phyloP scores from a whole-genome alignment of 2,329 filamentous ascomycete species.

The Stemphylium beticola region DNA sequence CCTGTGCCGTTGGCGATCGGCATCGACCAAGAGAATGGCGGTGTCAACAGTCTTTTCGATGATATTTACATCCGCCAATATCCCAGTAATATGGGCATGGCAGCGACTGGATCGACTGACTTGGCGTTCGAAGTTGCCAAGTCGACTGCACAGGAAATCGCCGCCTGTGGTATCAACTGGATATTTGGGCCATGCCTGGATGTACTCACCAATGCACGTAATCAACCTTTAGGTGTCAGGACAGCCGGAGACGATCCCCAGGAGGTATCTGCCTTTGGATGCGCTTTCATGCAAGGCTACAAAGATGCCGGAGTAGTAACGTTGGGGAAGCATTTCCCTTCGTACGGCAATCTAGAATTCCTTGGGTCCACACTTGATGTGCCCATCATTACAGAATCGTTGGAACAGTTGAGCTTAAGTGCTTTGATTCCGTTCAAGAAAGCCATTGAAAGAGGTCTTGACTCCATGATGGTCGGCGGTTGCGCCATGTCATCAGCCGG shows the following conservation, averaged over 20 bases:
- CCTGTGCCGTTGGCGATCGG: slow-evolving; percentile 88
- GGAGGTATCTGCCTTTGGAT: slow-evolving; percentile 90
- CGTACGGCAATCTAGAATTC: slow-evolving; percentile 94
- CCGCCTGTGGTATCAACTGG: slow-evolving; percentile 92
- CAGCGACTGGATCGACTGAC: slow-evolving; percentile 85
- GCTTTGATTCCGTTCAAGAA: slow-evolving; percentile 91
- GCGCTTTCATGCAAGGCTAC: slow-evolving; percentile 89
- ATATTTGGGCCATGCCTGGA: slow-evolving; percentile 94
- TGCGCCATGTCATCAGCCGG: slow-evolving; percentile 90
- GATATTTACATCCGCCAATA: slow-evolving; percentile 96
- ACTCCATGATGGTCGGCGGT: slow-evolving; percentile 95
- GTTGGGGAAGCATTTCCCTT: slow-evolving; percentile 95
- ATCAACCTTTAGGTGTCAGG: slow-evolving; percentile 87
- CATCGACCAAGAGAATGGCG: slow-evolving; percentile 96
- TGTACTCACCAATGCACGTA: slow-evolving; percentile 89
- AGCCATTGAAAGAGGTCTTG: slow-evolving; percentile 83
- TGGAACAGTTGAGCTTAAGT: slow-evolving; percentile 91
- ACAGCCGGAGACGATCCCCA: slow-evolving; percentile 93
- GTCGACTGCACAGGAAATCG: slow-evolving; percentile 89
- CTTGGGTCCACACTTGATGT: slow-evolving; percentile 89
- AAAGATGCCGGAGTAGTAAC: slow-evolving; percentile 88
- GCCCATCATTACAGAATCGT: slow-evolving; percentile 91
- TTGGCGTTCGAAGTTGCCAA: slow-evolving; percentile 90
- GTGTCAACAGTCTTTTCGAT: slow-evolving; percentile 95
- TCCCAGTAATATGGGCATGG: slow-evolving; percentile 94